A percentile compares a stretch with the other conserved stretches of the same genome.
phyloP scores from a whole-genome alignment of 1,139 yeast genomes.

The Meyerozyma smithsonii region DNA sequence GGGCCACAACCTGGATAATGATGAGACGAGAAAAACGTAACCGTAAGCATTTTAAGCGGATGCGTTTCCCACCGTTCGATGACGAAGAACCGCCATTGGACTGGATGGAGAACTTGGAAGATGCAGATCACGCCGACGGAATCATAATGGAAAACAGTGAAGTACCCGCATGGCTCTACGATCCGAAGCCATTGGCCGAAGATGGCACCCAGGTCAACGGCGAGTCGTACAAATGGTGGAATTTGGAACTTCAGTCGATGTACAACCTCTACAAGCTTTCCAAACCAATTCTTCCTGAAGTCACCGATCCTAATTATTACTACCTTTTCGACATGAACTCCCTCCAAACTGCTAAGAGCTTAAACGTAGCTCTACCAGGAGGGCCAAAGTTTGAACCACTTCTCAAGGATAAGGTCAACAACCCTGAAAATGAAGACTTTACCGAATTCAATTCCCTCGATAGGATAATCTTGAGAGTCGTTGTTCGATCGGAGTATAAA shows the following conservation, averaged over 20 bases:
- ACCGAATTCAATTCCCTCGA: constrained; percentile 90
- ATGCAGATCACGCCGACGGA: constrained; percentile 65
- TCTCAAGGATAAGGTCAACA: constrained; percentile 51
- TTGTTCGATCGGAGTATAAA: constrained; percentile 74
- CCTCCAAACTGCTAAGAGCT: constrained; percentile 84
- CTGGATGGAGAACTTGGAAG: constrained; percentile 75
- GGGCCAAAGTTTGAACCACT: constrained; percentile 96
- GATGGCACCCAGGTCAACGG: constrained; percentile 63
- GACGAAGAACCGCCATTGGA: constrained; percentile 94
- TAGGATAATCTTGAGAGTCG: constrained; percentile 73
- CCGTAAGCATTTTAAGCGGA: constrained; percentile 81
- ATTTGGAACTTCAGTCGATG: constrained; percentile 56
- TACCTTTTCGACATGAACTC: constrained; percentile 74
- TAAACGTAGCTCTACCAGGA: constrained; percentile 84
- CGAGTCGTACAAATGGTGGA: constrained; percentile 73
- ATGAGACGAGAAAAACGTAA: constrained; percentile 95
- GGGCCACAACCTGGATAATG: constrained; percentile 90
- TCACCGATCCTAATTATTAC: constrained; percentile 50
- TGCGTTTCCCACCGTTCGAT: constrained; percentile 94
- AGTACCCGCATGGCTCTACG: constrained; percentile 76
- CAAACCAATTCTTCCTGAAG: constrained; percentile 60
- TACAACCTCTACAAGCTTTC: constrained; percentile 63
- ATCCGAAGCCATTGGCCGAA: constrained; percentile 67
- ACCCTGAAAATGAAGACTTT: constrained; percentile 68
- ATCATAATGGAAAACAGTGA: constrained; percentile 62